These are phyloP conservation scores for Vanilla planifolia DNA, from an alignment of 106 monocot species.

Conservation along the genomic window DNA sequence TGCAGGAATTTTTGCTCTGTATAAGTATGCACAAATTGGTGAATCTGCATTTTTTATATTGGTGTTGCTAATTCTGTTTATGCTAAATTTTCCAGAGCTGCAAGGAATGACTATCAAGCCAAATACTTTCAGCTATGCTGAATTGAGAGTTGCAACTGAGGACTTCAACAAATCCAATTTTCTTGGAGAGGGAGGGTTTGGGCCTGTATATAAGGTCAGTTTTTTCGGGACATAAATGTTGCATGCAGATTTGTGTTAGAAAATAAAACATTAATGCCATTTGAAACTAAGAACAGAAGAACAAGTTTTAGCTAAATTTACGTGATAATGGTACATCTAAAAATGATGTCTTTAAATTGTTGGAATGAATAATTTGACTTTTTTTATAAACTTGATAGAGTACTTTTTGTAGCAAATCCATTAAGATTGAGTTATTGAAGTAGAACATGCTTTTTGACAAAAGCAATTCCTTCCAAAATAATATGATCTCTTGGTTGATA, in stretches of 20 bases:
- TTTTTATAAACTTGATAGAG: too few species aligned
- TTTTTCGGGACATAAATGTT: background rate
- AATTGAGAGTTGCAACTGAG: slow-evolving; percentile 52
- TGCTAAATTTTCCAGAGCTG: slow-evolving; percentile 33
- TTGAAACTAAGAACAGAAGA: too few species aligned
- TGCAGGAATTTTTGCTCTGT: background rate
- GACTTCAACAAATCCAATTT: slow-evolving; percentile 47
- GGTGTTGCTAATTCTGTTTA: background rate
- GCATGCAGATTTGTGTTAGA: background rate
- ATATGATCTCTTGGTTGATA: too few species aligned
- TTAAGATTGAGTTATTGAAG: too few species aligned
- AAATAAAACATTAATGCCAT: background rate
- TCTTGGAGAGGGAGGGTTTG: slow-evolving; percentile 80
- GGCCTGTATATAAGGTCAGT: slow-evolving; percentile 55
- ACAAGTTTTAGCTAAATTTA: too few species aligned
- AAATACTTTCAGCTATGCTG: slow-evolving; percentile 48
- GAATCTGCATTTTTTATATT: background rate
- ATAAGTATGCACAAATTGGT: too few species aligned
- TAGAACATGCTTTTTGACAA: too few species aligned
- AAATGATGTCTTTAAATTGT: too few species aligned
- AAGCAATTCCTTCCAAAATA: too few species aligned
- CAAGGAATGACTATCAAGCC: slow-evolving; percentile 25
- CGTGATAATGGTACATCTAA: too few species aligned
- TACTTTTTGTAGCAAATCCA: too few species aligned
- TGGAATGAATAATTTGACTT: too few species aligned